phyloP scores from a whole-genome alignment of 148 eudicot genomes.

The Nepenthes mirabilis region DNA sequence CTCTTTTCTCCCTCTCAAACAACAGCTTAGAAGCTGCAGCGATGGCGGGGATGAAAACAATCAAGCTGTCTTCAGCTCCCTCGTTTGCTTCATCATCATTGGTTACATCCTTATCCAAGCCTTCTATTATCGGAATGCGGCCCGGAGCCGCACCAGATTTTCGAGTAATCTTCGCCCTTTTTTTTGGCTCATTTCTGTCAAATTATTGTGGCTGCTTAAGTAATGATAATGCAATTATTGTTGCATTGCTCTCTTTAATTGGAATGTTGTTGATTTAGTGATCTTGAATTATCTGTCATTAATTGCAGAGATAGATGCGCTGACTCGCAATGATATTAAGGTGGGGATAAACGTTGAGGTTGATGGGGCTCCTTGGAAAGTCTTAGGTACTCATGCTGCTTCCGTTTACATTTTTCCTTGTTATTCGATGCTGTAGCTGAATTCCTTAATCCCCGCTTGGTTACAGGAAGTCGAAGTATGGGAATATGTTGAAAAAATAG shows the following conservation, averaged over 20 bases:
- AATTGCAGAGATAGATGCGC: conserved; percentile 59
- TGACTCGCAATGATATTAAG: conserved; percentile 80
- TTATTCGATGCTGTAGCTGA: background rate
- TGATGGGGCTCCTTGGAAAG: conserved; percentile 88
- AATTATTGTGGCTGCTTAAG: no score
- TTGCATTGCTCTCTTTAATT: no score
- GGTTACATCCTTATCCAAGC: conserved; percentile 20
- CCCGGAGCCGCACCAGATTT: conserved; percentile 23
- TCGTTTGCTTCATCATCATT: conserved; percentile 13
- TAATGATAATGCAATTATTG: no score
- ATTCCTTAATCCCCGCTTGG: no score
- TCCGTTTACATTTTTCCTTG: background rate
- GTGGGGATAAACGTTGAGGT: conserved; percentile 83
- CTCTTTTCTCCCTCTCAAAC: background rate
- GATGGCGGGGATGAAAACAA: conserved; percentile 35
- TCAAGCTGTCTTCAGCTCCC: conserved; percentile 18
- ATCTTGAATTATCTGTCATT: no score
- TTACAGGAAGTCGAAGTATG: no score
- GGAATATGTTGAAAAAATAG: no score
- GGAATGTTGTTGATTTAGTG: no score
- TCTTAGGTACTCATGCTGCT: conserved; percentile 41
- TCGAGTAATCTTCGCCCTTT: conserved; percentile 20
- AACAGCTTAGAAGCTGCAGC: conserved; percentile 1
- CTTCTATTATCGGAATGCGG: conserved; percentile 11
- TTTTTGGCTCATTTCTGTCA: background rate